Evolutionary conservation across 768 basidiomycete species (phyloP).

Genomic region (Calvatia gigantea): DNA sequence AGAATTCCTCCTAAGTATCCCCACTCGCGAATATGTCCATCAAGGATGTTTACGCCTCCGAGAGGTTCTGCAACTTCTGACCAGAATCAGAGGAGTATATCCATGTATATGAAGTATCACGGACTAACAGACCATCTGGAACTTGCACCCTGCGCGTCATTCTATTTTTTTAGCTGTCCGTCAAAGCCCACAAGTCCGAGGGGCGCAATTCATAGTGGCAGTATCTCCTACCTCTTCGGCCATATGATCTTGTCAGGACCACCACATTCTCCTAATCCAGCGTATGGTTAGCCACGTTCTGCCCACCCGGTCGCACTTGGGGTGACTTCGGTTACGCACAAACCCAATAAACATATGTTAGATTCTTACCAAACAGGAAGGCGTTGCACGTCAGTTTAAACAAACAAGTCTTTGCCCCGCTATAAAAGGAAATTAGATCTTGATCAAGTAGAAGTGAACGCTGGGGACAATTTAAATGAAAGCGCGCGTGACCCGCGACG

Average conservation of each 20-base stretch:
- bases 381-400: slow-evolving; percentile 6
- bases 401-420: neutral
- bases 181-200: slow-evolving; percentile 3
- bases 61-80: neutral
- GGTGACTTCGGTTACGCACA: neutral
- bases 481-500: slow-evolving; percentile 1
- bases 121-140: neutral
- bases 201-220: slow-evolving; percentile 9
- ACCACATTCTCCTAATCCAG: neutral
- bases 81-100: neutral
- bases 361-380: slow-evolving; percentile 1
- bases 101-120: slow-evolving; percentile 1
- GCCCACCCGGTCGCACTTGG: neutral
- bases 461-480: neutral
- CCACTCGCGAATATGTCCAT: slow-evolving; percentile 2
- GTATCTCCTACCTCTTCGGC: neutral
- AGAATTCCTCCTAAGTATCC: neutral
- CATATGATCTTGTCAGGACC: neutral
- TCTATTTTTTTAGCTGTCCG: slow-evolving; percentile 4
- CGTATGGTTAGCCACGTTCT: neutral
- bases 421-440: slow-evolving; percentile 7
- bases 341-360: neutral
- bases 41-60: slow-evolving; percentile 1
- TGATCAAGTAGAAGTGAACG: slow-evolving; percentile 1
- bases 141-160: neutral